Percentiles rank a stretch among this genome's conserved stretches.
Evolutionary conservation across 164 flowering plant genomes (phyloP).

Genomic region (Aristolochia contorta): DNA sequence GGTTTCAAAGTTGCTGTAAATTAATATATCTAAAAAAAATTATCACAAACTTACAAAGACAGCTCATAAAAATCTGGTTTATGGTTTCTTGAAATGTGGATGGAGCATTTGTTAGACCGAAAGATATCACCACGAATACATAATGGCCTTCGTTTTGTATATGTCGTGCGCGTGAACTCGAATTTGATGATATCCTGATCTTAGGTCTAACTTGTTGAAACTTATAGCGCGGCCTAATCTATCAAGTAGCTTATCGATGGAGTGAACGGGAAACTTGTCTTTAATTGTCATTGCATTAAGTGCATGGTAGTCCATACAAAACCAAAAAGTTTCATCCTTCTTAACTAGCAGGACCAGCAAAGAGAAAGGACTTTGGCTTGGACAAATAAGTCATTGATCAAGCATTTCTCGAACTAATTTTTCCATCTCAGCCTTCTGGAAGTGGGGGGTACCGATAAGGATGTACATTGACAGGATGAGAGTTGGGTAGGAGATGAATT

Average conservation of each 20-base stretch:
- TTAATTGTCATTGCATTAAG: neutral
- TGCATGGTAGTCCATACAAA: neutral
- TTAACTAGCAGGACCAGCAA: neutral
- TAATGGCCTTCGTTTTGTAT: neutral
- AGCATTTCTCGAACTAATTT: too few species aligned
- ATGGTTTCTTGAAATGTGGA: neutral
- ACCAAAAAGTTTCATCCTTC: neutral
- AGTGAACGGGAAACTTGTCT: neutral
- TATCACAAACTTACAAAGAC: neutral
- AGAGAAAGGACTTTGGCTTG: neutral
- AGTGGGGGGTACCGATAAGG: neutral
- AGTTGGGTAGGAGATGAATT: neutral
- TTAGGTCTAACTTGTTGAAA: neutral
- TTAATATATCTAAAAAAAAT: neutral
- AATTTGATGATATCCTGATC: neutral
- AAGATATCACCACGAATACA: neutral
- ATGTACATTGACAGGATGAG: neutral
- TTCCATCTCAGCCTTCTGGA: neutral
- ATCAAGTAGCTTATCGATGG: neutral
- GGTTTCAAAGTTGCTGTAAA: too few species aligned
- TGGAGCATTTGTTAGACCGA: neutral
- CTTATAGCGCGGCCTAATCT: neutral
- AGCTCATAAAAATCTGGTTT: neutral
- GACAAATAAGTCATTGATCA: neutral
- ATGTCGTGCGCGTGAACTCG: neutral